Evolutionary conservation across 164 flowering plant genomes (phyloP), one percentile per base, ranked within the genome.

Genomic region (Buxus sempervirens): DNA sequence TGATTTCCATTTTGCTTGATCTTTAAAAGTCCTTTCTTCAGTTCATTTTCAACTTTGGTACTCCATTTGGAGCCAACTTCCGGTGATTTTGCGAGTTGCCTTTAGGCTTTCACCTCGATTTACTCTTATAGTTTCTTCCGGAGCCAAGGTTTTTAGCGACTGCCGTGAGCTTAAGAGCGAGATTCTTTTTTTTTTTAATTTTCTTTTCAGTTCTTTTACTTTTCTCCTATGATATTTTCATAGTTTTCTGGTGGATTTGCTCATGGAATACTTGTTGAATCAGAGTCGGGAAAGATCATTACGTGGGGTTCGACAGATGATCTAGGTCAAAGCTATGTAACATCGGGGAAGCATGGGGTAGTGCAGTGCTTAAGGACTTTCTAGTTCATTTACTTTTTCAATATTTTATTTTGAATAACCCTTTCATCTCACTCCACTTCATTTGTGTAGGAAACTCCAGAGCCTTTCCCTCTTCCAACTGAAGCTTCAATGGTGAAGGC

Each of bases 301-400:
- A 96, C 99, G 21, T 96, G 99, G 99, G 99, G 99, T 72, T 89
- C 99, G 27, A 84, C 99, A 13, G 98, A 93, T 79, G 97, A 93
- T 80, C 83, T 87, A 59, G 98, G 98, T 67, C 97, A 90, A 77
- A 88, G 99, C 83, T 96, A 90, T 73, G 83, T 96, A 71, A 88
- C 98, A 42, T 85, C 98, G 7, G 99, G 99, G 70, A 93, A 90
- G 78, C 99, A 96, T 74, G 99, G 96, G 95, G 99, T 91, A 62
- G 22, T 56, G 59, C 64, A n/a, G n/a, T 67, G 64, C 9, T 62
- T 62, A 9, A 20, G 28, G 18, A 12, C 58, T 25, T 36, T 49
- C 23, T 22, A 8, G 7, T 58, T 51, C 14, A 16, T 20, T 57
- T 15, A 16, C 1, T 25, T 42, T 27, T 18, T 55, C 19, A 21